These are phyloP conservation scores for Melastoma candidum DNA, from an alignment of 441 rosid genomes.

Conservation along the genomic window DNA sequence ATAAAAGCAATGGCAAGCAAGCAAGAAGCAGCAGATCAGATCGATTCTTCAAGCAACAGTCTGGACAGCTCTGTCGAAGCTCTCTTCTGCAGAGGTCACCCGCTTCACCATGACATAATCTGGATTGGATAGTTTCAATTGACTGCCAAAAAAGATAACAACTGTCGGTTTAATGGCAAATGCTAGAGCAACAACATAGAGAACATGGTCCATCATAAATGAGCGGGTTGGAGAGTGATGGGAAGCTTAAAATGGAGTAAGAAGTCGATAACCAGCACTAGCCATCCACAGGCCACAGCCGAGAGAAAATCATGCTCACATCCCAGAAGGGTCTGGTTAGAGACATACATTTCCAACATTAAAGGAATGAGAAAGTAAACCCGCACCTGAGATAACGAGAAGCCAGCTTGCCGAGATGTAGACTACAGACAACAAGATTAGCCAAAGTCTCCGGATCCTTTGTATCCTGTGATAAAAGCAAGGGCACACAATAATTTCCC, in stretches of 20 bases:
- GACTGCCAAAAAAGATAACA: slow-evolving; percentile 48
- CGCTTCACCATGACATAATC: slow-evolving; percentile 68
- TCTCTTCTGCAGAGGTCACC: slow-evolving; percentile 59
- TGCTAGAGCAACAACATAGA: no score
- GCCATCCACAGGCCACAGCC: no score
- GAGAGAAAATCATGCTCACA: no score
- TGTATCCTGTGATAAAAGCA: slow-evolving; percentile 51
- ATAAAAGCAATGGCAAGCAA: no score
- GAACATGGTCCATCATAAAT: no score
- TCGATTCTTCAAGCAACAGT: slow-evolving; percentile 40
- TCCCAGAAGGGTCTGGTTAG: no score
- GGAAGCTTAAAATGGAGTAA: no score
- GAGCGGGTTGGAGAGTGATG: no score
- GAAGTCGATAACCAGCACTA: no score
- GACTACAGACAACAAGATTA: slow-evolving; percentile 83
- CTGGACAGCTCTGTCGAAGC: slow-evolving; percentile 82
- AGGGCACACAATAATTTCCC: slow-evolving; percentile 3
- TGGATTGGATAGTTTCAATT: slow-evolving; percentile 76
- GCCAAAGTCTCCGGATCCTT: slow-evolving; percentile 95
- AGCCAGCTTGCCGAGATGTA: slow-evolving; percentile 75
- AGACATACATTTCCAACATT: neutral
- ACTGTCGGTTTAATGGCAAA: neutral
- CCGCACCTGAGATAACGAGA: slow-evolving; percentile 76
- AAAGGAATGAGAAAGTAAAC: neutral
- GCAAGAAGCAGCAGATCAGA: neutral